These are phyloP conservation scores for Penicillium flavigenum DNA, from an alignment of 495 filamentous ascomycete species.

Conservation along the genomic window DNA sequence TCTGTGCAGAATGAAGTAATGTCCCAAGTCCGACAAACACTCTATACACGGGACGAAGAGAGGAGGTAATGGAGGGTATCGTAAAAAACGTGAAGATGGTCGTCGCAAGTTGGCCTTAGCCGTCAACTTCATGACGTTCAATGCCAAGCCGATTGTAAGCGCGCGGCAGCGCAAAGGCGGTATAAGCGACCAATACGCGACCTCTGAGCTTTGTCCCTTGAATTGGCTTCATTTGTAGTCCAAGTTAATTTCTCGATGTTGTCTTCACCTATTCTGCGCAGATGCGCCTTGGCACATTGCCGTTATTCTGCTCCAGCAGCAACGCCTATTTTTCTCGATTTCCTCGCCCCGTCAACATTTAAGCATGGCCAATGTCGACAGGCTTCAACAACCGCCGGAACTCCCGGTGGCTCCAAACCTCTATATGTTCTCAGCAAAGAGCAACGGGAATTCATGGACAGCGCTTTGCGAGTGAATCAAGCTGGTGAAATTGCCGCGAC, in stretches of 20 bases:
- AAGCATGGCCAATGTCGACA: conserved; percentile 27
- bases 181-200: conserved; percentile 11
- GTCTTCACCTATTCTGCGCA: conserved; percentile 22
- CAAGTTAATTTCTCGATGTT: conserved; percentile 16
- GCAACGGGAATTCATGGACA: conserved; percentile 75
- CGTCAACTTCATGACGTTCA: conserved; percentile 29
- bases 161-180: conserved; percentile 25
- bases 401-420: conserved; percentile 35
- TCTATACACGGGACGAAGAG: conserved; percentile 15
- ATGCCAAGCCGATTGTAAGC: conserved; percentile 27
- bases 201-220: conserved; percentile 3
- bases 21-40: background rate
- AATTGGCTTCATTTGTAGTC: background rate
- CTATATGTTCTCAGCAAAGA: conserved; percentile 63
- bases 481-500: conserved; percentile 86
- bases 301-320: conserved; percentile 15
- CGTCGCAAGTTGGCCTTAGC: conserved; percentile 30
- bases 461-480: conserved; percentile 86
- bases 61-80: background rate
- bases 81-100: conserved; percentile 8
- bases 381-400: conserved; percentile 30
- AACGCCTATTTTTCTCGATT: conserved; percentile 40
- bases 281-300: conserved; percentile 19
- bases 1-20: background rate
- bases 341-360: conserved; percentile 41